Evolutionary conservation across 257 asterid genomes (phyloP).

Genomic region (Solanum stenotomum): DNA sequence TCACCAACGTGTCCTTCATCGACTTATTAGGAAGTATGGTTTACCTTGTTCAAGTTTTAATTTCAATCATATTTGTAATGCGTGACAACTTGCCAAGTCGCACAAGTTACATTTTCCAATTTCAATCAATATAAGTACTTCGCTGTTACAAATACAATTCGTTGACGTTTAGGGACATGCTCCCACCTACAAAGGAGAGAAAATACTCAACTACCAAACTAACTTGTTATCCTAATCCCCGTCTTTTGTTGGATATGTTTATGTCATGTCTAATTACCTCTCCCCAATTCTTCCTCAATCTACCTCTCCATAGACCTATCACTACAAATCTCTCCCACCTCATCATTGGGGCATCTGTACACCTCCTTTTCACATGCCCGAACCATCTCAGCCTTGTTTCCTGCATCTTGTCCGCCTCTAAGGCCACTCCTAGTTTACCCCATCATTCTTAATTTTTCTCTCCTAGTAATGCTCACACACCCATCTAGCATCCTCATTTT

Average conservation of each 20-base stretch:
- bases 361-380: background rate
- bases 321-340: background rate
- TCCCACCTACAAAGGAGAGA: background rate
- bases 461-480: background rate
- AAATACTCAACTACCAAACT: background rate
- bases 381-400: background rate
- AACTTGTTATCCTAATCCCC: background rate
- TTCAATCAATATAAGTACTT: background rate
- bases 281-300: background rate
- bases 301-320: background rate
- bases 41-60: background rate
- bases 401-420: background rate
- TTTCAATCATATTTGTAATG: background rate
- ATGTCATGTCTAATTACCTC: background rate
- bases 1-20: background rate
- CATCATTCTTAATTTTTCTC: background rate
- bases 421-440: background rate
- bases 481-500: background rate
- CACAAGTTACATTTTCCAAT: background rate
- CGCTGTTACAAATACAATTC: background rate
- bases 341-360: background rate
- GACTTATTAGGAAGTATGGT: background rate
- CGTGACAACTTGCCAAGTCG: background rate
- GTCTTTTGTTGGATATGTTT: background rate
- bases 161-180: background rate